Conservation (phyloP, 1,284 basidiomycete species). For the Mycosarcoma maydis region DNA sequence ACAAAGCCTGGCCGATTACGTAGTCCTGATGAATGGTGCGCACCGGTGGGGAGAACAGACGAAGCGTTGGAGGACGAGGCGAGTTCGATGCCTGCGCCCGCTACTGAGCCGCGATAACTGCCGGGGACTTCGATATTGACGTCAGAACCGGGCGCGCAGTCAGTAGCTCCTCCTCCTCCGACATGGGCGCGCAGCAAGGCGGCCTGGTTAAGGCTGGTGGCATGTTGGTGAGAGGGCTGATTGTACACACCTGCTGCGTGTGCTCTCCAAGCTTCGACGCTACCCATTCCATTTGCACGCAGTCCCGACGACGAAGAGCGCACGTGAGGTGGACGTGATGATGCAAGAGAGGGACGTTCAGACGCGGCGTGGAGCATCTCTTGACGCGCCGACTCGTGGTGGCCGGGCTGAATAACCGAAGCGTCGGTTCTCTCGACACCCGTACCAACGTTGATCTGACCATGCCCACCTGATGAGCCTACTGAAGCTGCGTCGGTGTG, state of each 20-base stretch:
- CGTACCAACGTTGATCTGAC: constrained; percentile 38
- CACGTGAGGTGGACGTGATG: constrained; percentile 8
- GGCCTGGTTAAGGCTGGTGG: constrained; percentile 20
- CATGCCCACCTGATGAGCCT: constrained; percentile 5
- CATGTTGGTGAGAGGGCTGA: constrained; percentile 20
- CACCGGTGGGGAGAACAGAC: constrained; percentile 6
- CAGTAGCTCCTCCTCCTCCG: constrained; percentile 9
- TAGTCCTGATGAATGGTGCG: constrained; percentile 6
- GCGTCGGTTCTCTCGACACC: constrained; percentile 32
- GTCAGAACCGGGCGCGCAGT: constrained; percentile 26
- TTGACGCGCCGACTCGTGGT: constrained; percentile 37
- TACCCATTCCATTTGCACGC: constrained; percentile 7
- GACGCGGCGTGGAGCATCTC: constrained; percentile 30
- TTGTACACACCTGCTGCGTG: constrained; percentile 35
- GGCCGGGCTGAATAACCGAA: constrained; percentile 39
- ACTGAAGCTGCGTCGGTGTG: not conserved
- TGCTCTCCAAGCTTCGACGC: constrained; percentile 46
- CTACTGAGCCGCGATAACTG: constrained; percentile 33
- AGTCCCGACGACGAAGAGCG: constrained; percentile 16
- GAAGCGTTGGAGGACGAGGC: constrained; percentile 16
- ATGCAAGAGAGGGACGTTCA: not conserved
- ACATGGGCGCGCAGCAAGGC: constrained; percentile 28
- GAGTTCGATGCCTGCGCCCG: constrained; percentile 23
- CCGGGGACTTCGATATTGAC: constrained; percentile 33
- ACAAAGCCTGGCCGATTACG: constrained; percentile 28